Base-by-base conservation (phyloP, 768 basidiomycete genomes). In the Gyrodon lividus region DNA sequence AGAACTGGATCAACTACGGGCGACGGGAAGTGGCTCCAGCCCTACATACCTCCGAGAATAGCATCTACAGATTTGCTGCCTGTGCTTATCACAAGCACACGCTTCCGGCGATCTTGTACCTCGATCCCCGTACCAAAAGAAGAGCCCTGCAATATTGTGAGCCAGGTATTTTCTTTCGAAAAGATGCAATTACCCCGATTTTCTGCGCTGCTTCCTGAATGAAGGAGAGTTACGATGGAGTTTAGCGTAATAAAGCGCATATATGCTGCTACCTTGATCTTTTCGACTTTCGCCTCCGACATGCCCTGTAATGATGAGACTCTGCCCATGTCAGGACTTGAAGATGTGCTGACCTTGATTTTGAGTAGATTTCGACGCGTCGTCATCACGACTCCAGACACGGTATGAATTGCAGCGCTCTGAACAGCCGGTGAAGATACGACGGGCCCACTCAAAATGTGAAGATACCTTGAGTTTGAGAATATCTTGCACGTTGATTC, bases 241-340 rank as follows among this genome's bases (percentile, higher is more conserved):
- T 22, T 9, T 8, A 16, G 26, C 19, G 3, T 30, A 14, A 24
- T 20, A 9, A 33, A 31, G 23, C 48, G 59, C 59, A 52, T 63
- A 54, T 51, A 56, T 51, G 49, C 65, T 37, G 38, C 37, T 50
- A 81, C 92, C 75, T 96, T 96, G 61, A 98, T 90, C 68, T 98
- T 98, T 64, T 98, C 95, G 2, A 98, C 93, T 67, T 98, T 98
- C 0, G 95, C 89, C 60, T 97, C 95, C 3, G 94, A 94, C 79
- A 96, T 86, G 38, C 95, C 95, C 92, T 95, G 50, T 17, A 51
- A 35, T 4, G 38, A 40, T 57, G 31, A 31, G 31, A 17, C 52
- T 19, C 4, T 12, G 38, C 26, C 12, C 19, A 39, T 45, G n/a
- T 7, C 5, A n/a, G 19, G 28, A n/a, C 23, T 46, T 14, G 42